Base-by-base conservation (phyloP, 1,139 yeast species). In the Sugiyamaella neomexicana region DNA sequence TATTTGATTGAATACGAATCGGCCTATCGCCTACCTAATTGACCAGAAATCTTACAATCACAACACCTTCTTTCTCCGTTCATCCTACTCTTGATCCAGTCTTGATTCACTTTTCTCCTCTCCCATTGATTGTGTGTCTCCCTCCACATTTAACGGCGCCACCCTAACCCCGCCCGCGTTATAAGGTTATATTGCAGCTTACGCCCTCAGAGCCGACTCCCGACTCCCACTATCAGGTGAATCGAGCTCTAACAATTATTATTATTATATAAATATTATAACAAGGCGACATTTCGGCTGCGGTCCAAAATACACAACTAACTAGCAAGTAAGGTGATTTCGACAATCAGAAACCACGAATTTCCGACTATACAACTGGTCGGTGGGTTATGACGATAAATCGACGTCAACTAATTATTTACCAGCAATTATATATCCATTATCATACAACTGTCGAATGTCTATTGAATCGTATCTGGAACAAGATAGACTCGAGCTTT, bases 401-500 rank as follows among this genome's bases (percentile, higher is more conserved):
- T 20, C 25, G 25, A 20, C 25, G 25, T 20, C 25, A 20, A 20
- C 25, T 20, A 20, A 20, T 20, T n/a, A n/a, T n/a, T n/a, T n/a
- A n/a, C n/a, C n/a, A n/a, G 31, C 31, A 27, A 27, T 29, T 29
- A 29, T 29, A 9, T 29, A 29, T 29, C n/a, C 10, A 9, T 9
- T 29, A 9, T 29, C 10, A 4, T 9, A 32, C n/a, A n/a, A n/a
- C 17, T 36, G 29, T 31, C 41, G 39, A 36, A 76, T 76, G 80
- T 77, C 80, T 5, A 60, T 77, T 29, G 79, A 75, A 60, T 73
- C 77, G 20, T 78, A 79, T 8, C 59, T 76, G 32, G 79, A 77
- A 54, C 79, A 76, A 52, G 80, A 77, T 58, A 69, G 77, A 44
- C 65, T 67, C 27, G 69, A 71, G 44, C 72, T 77, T 52, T 64